phyloP scores from a whole-genome alignment of 2,329 filamentous ascomycete species.

The Penicillium sp. region DNA sequence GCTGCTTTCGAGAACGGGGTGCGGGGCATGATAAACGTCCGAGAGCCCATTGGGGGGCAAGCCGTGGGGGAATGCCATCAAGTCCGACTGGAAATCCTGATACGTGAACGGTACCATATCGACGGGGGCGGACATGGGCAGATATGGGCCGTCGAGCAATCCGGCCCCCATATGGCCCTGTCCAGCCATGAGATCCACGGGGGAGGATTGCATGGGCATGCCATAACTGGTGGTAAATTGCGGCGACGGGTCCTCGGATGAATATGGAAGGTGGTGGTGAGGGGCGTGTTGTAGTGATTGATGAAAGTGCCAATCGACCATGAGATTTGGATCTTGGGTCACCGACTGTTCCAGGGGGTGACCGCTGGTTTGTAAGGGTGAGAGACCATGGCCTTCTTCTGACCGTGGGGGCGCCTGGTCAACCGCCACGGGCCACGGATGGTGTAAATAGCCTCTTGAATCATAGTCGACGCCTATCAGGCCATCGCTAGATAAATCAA shows the following conservation, averaged over 20 bases:
- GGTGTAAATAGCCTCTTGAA: constrained; percentile 48
- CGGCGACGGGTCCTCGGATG: constrained; percentile 56
- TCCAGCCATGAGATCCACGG: constrained; percentile 59
- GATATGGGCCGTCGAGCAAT: constrained; percentile 66
- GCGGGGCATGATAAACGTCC: constrained; percentile 45
- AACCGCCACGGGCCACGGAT: constrained; percentile 46
- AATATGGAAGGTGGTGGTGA: constrained; percentile 40
- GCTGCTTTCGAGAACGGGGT: constrained; percentile 52
- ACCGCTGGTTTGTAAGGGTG: constrained; percentile 47
- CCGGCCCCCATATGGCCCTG: constrained; percentile 64
- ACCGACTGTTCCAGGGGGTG: constrained; percentile 47
- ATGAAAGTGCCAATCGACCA: constrained; percentile 51
- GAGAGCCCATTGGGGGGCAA: constrained; percentile 49
- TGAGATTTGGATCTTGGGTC: constrained; percentile 46
- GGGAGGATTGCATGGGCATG: constrained; percentile 46
- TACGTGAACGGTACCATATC: constrained; percentile 70
- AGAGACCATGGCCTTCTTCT: constrained; percentile 43
- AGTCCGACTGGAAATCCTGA: constrained; percentile 75
- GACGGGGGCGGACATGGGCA: constrained; percentile 56
- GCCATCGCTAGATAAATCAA: constrained; percentile 48
- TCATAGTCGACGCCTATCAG: constrained; percentile 52
- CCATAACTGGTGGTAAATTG: constrained; percentile 61
- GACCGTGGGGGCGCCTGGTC: constrained; percentile 42
- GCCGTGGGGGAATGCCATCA: constrained; percentile 59
- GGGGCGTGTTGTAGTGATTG: constrained; percentile 41